A percentile compares a stretch with the other conserved stretches of the same genome.
These are phyloP conservation scores for Cladosporium oxysporum DNA, from an alignment of 2,329 filamentous ascomycete genomes.

Conservation along the genomic window DNA sequence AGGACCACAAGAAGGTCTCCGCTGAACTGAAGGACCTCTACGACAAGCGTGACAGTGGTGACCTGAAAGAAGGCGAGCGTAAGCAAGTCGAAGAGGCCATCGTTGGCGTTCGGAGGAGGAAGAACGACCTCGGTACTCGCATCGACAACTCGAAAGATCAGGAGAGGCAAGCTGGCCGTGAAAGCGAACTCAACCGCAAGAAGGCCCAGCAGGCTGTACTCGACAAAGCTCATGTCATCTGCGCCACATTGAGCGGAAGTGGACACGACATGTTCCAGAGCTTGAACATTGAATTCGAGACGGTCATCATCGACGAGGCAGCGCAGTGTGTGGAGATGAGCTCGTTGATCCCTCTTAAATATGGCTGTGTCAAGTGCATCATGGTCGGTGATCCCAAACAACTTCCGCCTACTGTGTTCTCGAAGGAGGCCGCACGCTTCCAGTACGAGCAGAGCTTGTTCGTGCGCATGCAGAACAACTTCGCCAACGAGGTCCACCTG, in stretches of 20 bases:
- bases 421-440: constrained; percentile 85
- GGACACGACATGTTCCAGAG: constrained; percentile 98
- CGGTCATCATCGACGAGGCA: constrained; percentile 96
- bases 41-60: constrained; percentile 64
- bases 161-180: constrained; percentile 76
- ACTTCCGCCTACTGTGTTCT: constrained; percentile 91
- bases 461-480: constrained; percentile 95
- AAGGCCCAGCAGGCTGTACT: constrained; percentile 88
- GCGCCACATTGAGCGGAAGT: constrained; percentile 90
- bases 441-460: constrained; percentile 98
- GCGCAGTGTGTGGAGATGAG: constrained; percentile 98
- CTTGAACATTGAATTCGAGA: constrained; percentile 94
- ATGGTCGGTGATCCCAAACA: constrained; percentile 98
- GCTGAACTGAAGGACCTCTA: constrained; percentile 71
- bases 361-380: constrained; percentile 94
- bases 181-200: constrained; percentile 81
- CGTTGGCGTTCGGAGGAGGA: constrained; percentile 74
- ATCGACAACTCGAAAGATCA: constrained; percentile 88
- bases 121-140: constrained; percentile 72
- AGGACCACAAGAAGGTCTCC: constrained; percentile 61
- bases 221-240: constrained; percentile 87
- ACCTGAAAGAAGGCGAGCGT: constrained; percentile 53
- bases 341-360: constrained; percentile 94
- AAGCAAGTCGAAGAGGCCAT: constrained; percentile 72
- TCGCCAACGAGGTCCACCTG: constrained; percentile 83